phyloP scores from a whole-genome alignment of 1,139 yeast species.

The Geotrichum candidum region DNA sequence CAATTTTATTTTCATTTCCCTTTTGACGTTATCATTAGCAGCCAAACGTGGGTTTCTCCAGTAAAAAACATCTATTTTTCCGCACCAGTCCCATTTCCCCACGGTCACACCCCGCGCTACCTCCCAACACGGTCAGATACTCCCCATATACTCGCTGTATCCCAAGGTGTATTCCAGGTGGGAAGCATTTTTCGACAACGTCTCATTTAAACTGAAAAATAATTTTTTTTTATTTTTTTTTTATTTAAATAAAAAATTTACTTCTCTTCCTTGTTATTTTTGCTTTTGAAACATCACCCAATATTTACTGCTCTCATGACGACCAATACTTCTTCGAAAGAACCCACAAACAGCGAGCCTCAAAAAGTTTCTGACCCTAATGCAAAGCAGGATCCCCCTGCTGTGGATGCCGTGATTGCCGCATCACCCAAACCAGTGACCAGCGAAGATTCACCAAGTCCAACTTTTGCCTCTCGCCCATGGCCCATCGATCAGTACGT shows the following conservation, averaged over 20 bases:
- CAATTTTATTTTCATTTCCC: neutral
- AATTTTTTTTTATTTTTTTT: neutral
- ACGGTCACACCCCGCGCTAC: neutral
- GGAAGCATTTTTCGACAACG: neutral
- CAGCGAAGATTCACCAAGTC: neutral
- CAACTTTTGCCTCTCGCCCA: neutral
- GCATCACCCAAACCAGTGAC: neutral
- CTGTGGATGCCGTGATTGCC: neutral
- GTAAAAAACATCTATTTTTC: neutral
- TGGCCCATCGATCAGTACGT: constrained; percentile 18
- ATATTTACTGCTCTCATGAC: neutral
- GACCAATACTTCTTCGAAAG: neutral
- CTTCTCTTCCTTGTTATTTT: neutral
- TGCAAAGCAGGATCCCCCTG: neutral
- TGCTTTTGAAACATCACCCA: neutral
- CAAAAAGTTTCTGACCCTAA: neutral
- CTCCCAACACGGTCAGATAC: neutral
- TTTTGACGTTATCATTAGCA: neutral
- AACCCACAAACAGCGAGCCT: neutral
- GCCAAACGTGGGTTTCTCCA: neutral
- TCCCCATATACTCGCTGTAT: neutral
- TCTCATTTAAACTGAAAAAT: neutral
- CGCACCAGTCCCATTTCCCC: neutral
- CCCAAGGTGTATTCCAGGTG: no score
- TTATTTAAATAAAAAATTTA: neutral